These are phyloP conservation scores for Mortierella sp. DNA, from an alignment of 371 early-diverging fungal genomes.

Conservation along the genomic window DNA sequence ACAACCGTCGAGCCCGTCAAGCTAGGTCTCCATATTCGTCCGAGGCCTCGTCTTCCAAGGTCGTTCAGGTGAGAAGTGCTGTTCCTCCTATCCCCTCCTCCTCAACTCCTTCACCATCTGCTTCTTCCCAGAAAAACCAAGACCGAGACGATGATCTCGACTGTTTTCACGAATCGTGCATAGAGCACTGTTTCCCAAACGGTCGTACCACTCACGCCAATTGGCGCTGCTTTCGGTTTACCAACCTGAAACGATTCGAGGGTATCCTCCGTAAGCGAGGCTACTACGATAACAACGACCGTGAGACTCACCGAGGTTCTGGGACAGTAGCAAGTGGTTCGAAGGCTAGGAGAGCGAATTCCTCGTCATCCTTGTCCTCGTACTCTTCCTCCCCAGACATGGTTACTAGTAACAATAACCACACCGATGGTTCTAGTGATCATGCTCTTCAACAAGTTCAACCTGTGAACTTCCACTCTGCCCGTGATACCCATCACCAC, in stretches of 20 bases:
- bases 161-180: not conserved
- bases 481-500: not conserved
- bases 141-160: not conserved
- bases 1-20: not conserved
- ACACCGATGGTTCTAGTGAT: no score
- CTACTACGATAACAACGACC: not conserved
- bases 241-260: not conserved
- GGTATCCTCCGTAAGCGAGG: not conserved
- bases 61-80: not conserved
- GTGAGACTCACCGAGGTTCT: constrained; percentile 1
- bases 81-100: not conserved
- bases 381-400: not conserved
- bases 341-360: no score
- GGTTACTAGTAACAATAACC: not conserved
- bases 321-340: not conserved
- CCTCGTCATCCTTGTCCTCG: no score
- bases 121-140: no score
- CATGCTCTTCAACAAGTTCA: not conserved
- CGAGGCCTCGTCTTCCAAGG: not conserved
- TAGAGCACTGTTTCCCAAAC: not conserved
- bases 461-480: not conserved
- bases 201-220: not conserved
- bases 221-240: not conserved
- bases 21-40: not conserved
- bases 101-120: not conserved